phyloP scores from a whole-genome alignment of 1,284 basidiomycete species.

The Cryptococcus neoformans region DNA sequence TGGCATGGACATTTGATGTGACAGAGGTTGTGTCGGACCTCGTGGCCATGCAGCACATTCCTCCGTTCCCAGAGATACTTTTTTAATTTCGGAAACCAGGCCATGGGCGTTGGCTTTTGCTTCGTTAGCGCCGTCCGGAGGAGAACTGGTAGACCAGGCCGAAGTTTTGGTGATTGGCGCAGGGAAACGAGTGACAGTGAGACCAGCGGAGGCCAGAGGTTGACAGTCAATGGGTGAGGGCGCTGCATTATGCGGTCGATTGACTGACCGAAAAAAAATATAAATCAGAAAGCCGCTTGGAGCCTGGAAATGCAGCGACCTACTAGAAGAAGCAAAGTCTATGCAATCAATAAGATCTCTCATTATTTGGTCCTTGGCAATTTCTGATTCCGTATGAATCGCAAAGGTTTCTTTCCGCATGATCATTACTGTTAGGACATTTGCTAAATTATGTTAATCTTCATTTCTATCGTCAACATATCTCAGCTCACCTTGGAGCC shows the following conservation, averaged over 20 bases:
- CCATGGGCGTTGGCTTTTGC: conserved; percentile 2
- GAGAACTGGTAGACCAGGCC: conserved; percentile 24
- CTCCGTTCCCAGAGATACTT: conserved; percentile 22
- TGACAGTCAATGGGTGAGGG: too few relatives aligned
- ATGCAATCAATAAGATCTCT: conserved; percentile 79
- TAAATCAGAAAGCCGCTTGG: background rate
- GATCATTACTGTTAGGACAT: conserved; percentile 71
- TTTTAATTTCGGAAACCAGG: too few relatives aligned
- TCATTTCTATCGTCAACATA: background rate
- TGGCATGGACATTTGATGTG: background rate
- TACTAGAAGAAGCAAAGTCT: conserved; percentile 70
- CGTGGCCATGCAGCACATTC: conserved; percentile 32
- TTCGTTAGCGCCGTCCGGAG: conserved; percentile 15
- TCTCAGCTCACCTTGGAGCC: conserved; percentile 50
- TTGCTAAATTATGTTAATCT: conserved; percentile 53
- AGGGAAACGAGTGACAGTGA: conserved; percentile 23
- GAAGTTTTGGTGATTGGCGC: conserved; percentile 27
- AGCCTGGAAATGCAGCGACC: conserved; percentile 33
- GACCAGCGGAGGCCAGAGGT: too few relatives aligned
- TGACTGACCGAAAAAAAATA: background rate
- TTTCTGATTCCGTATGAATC: conserved; percentile 62
- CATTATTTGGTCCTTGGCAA: conserved; percentile 65
- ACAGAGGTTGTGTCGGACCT: conserved; percentile 22
- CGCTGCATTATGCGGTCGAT: too few relatives aligned
- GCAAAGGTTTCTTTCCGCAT: conserved; percentile 84